Evolutionary conservation across 2,329 filamentous ascomycete genomes (phyloP).

Genomic region (Ophiostoma sp.): DNA sequence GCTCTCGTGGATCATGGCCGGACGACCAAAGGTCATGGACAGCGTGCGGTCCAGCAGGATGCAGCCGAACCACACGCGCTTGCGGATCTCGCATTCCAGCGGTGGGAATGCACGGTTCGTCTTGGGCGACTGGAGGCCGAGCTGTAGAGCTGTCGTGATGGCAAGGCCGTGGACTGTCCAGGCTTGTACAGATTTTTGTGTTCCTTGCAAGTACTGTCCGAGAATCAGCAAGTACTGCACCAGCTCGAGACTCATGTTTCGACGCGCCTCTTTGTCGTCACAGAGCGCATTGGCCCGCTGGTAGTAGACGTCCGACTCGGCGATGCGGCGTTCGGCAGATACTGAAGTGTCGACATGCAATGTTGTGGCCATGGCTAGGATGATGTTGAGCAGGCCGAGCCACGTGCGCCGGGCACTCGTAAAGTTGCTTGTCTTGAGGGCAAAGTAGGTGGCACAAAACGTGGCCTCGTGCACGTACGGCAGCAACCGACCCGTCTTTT

Average conservation of each 20-base stretch:
- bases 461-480: constrained; percentile 31
- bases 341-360: not conserved
- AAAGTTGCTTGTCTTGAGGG: constrained; percentile 29
- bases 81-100: constrained; percentile 49
- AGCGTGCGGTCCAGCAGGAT: constrained; percentile 47
- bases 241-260: constrained; percentile 46
- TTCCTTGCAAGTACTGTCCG: constrained; percentile 55
- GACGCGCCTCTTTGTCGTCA: constrained; percentile 40
- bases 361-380: constrained; percentile 48
- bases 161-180: constrained; percentile 57
- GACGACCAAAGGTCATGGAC: constrained; percentile 54
- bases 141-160: constrained; percentile 50
- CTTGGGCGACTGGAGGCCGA: constrained; percentile 52
- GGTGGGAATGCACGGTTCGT: constrained; percentile 40
- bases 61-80: constrained; percentile 52
- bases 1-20: constrained; percentile 46
- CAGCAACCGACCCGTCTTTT: constrained; percentile 31
- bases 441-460: constrained; percentile 30
- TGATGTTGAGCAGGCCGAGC: constrained; percentile 52
- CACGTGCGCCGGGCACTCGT: constrained; percentile 47
- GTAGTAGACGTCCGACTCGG: constrained; percentile 48
- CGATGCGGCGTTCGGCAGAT: constrained; percentile 35
- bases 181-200: constrained; percentile 53
- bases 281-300: constrained; percentile 47
- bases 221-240: constrained; percentile 49